Evolutionary conservation across 1,284 basidiomycete genomes (phyloP).

Genomic region (Cystobasidiaceae sp.): DNA sequence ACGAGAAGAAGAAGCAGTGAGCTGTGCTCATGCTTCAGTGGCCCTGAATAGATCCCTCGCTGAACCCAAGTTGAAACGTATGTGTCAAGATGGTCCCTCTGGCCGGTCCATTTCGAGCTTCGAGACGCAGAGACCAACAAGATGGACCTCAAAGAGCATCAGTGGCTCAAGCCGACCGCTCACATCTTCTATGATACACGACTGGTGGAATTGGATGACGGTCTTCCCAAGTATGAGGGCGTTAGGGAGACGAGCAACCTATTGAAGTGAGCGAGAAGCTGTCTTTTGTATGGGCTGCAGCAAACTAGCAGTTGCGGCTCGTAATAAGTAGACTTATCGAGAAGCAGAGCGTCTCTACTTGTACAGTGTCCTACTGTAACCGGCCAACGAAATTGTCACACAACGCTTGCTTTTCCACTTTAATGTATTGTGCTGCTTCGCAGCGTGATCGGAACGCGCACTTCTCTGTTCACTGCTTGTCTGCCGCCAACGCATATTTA

Average conservation of each 20-base stretch:
- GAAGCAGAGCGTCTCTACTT: no score
- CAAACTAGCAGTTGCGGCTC: no score
- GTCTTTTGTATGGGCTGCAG: not conserved
- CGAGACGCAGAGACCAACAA: not conserved
- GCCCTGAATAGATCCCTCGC: no score
- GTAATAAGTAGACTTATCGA: no score
- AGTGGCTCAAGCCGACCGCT: constrained; percentile 12
- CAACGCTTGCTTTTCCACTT: no score
- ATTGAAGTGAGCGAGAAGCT: not conserved
- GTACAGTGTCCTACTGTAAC: no score
- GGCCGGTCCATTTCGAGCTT: constrained; percentile 16
- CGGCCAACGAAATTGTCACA: no score
- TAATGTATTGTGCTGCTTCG: no score
- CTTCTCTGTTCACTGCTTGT: no score
- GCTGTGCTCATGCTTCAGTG: not conserved
- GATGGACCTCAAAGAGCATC: not conserved
- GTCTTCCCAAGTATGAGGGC: constrained; percentile 19
- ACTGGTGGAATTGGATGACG: not conserved
- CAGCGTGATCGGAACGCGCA: not conserved
- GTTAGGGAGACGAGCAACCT: constrained; percentile 12
- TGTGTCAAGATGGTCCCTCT: constrained; percentile 11
- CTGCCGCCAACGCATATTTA: no score
- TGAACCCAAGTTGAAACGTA: no score
- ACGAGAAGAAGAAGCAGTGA: constrained; percentile 17
- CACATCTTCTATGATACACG: constrained; percentile 22